phyloP scores from a whole-genome alignment of 2,329 filamentous ascomycete genomes.

The Ascomycota sp. region DNA sequence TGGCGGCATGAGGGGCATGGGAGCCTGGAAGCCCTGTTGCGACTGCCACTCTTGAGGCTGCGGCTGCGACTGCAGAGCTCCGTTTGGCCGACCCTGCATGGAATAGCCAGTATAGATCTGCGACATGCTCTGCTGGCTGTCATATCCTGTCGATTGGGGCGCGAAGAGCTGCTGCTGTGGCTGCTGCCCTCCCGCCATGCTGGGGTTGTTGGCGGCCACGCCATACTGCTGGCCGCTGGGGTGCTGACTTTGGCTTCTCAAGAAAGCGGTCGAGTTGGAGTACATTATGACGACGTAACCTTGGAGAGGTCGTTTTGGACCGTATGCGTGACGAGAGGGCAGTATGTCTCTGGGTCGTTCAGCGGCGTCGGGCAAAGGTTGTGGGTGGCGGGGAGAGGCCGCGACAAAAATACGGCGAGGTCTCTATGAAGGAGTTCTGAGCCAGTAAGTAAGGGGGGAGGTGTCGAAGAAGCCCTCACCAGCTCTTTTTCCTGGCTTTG shows the following conservation, averaged over 20 bases:
- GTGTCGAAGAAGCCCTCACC: too few relatives aligned
- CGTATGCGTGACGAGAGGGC: too few relatives aligned
- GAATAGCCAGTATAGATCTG: slow-evolving; percentile 42
- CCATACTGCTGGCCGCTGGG: slow-evolving; percentile 37
- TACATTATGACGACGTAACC: slow-evolving; percentile 54
- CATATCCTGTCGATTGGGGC: slow-evolving; percentile 40
- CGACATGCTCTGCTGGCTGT: slow-evolving; percentile 23
- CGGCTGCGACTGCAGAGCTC: slow-evolving; percentile 35
- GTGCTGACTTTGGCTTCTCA: slow-evolving; percentile 58
- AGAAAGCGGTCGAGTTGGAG: slow-evolving; percentile 69
- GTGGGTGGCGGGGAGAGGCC: too few relatives aligned
- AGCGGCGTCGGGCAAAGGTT: too few relatives aligned
- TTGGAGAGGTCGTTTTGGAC: too few relatives aligned
- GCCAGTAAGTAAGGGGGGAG: too few relatives aligned
- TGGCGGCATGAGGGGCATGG: slow-evolving; percentile 36
- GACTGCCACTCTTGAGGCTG: slow-evolving; percentile 38
- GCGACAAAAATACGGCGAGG: too few relatives aligned
- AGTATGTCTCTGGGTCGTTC: too few relatives aligned
- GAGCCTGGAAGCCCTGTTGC: slow-evolving; percentile 39
- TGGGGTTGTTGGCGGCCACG: slow-evolving; percentile 22
- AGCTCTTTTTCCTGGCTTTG: too few relatives aligned
- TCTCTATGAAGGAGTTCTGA: too few relatives aligned
- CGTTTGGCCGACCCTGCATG: slow-evolving; percentile 23
- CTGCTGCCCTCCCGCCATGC: slow-evolving; percentile 25
- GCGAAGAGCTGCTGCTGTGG: slow-evolving; percentile 34